These are phyloP conservation scores for Colletotrichum simmondsii DNA, from an alignment of 2,329 filamentous ascomycete genomes.

Conservation along the genomic window DNA sequence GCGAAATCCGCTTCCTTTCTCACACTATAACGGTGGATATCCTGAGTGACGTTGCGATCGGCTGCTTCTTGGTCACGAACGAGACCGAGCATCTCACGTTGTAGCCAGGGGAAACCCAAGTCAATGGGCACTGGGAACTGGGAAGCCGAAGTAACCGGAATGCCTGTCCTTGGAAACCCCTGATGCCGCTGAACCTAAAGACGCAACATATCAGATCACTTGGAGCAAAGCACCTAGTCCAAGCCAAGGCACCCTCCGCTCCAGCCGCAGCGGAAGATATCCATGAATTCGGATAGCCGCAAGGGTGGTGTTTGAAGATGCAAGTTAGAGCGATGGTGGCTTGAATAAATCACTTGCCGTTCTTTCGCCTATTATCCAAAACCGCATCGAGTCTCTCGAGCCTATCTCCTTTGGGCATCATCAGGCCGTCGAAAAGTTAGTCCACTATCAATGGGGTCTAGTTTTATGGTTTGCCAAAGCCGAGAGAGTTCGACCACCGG, in stretches of 20 bases:
- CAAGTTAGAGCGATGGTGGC: background rate
- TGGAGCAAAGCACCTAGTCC: background rate
- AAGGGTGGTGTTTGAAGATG: background rate
- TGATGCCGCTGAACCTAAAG: slow-evolving; percentile 1
- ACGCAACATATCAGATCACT: slow-evolving; percentile 2
- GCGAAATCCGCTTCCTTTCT: background rate
- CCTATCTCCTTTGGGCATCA: background rate
- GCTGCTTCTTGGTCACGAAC: background rate
- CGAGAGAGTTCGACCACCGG: slow-evolving; percentile 7
- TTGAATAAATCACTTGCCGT: background rate
- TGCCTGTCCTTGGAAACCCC: background rate
- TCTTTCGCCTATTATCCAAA: background rate
- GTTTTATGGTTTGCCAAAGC: slow-evolving; percentile 1
- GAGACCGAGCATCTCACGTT: background rate
- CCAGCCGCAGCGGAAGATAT: slow-evolving; percentile 1
- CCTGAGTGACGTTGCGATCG: background rate
- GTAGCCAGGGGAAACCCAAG: background rate
- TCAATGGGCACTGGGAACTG: background rate
- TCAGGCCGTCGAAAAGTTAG: background rate
- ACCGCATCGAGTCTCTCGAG: background rate
- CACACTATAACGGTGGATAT: background rate
- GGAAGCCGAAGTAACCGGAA: background rate
- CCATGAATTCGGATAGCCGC: background rate
- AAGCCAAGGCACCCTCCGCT: slow-evolving; percentile 4
- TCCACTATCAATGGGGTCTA: background rate